Percentiles rank a stretch among this genome's conserved stretches.
Evolutionary conservation across 768 basidiomycete genomes (phyloP).

Genomic region (Hirschioporus abietinus): DNA sequence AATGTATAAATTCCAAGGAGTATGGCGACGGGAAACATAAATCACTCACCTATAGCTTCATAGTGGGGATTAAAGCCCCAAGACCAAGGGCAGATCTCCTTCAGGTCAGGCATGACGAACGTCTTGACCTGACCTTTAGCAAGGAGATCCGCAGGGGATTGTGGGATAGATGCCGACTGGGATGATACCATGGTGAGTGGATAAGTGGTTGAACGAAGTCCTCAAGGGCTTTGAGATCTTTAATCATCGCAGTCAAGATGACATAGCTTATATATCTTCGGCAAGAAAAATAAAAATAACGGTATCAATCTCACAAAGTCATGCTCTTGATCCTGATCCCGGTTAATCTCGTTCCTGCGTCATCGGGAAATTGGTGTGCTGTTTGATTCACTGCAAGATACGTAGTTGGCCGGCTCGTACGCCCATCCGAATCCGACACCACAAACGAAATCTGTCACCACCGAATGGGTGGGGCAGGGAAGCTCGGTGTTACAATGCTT

Average conservation of each 20-base stretch:
- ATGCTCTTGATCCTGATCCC: neutral
- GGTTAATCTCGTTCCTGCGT: neutral
- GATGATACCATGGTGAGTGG: neutral
- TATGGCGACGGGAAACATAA: neutral
- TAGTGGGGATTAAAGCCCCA: constrained; percentile 14
- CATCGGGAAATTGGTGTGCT: neutral
- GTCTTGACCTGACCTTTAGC: neutral
- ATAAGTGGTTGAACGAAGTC: neutral
- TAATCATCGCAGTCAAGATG: neutral
- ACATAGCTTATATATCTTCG: neutral
- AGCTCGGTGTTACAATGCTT: neutral
- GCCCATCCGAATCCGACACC: neutral
- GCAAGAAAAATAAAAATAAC: neutral
- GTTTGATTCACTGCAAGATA: neutral
- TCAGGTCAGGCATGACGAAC: constrained; percentile 15
- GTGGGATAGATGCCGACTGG: neutral
- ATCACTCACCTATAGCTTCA: neutral
- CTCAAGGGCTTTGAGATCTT: neutral
- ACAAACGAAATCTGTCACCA: neutral
- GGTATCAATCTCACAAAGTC: neutral
- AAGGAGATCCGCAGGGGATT: neutral
- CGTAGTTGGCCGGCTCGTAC: neutral
- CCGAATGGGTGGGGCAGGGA: neutral
- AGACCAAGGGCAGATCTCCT: constrained; percentile 10
- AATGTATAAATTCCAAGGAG: neutral